Base-by-base conservation (phyloP, 192 early-diverging fungal species). In the Podila clonocystis region DNA sequence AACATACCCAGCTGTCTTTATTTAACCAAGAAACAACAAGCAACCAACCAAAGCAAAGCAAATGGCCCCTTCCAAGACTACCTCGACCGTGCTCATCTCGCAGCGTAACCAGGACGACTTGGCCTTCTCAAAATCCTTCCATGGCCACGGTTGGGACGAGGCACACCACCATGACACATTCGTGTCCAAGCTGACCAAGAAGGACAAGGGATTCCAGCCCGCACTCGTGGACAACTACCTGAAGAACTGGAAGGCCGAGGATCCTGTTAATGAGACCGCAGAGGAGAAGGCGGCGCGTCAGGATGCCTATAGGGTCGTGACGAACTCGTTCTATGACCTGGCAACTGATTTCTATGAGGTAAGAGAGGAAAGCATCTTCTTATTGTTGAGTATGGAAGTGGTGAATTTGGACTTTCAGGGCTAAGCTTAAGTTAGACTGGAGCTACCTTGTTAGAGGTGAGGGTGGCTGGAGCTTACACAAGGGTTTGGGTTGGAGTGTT, bases 341-440 rank as follows among this genome's bases (percentile, higher is more conserved):
- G 92, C 89, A 49, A 95, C 94, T 22, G 94, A 95, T 67, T 95
- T 95, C 66, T 95, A 95, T 85, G 92, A 93, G 84, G 89, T 89
- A 85, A 36, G 58, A 52, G 38, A 12, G 38, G 24, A 30, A 30
- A 17, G 22, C 60, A 36, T 34, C 13, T 13, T 33, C 61, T n/a
- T 22, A 30, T 50, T 20, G 29, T 59, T 13, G 9, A 49, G 36
- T 45, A 24, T 33, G 22, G 31, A 41, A 66, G 8, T 62, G 19
- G 20, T 63, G 20, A 33, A 4, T n/a, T 50, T 30, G 41, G 24
- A 45, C 11, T 8, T 24, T 5, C 24, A 65, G 20, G 5, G 30
- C 19, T 17, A 19, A 6, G 15, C 26, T 20, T 28, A 57, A 7
- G 64, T 19, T 19, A 29, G 45, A 41, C 41, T 45, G 41, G 13